These are phyloP conservation scores for Colletotrichum tropicicola DNA, from an alignment of 2,329 filamentous ascomycete species.

Conservation along the genomic window DNA sequence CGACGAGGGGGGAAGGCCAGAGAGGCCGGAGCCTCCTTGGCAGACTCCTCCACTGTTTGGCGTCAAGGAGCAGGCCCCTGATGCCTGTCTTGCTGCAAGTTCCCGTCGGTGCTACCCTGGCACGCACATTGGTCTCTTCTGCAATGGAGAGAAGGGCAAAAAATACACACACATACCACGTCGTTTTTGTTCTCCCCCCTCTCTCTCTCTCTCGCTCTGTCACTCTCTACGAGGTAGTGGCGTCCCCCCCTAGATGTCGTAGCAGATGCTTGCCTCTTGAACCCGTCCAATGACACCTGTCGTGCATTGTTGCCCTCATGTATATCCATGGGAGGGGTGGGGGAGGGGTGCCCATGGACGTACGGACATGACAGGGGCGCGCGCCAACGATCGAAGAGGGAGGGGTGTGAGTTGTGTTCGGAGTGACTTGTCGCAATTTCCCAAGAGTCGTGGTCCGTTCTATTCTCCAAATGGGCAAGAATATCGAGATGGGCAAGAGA, in stretches of 20 bases:
- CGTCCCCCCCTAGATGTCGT: not conserved
- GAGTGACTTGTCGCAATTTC: conserved; percentile 11
- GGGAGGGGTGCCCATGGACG: not conserved
- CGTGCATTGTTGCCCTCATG: conserved; percentile 6
- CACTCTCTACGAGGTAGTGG: not conserved
- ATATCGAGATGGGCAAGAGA: not conserved
- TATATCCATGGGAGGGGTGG: not conserved
- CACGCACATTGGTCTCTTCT: not conserved
- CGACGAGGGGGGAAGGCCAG: not conserved
- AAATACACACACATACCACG: not conserved
- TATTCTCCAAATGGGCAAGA: not conserved
- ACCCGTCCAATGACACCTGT: conserved; percentile 18
- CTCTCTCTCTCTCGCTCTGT: not conserved
- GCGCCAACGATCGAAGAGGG: not conserved
- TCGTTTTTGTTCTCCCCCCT: not conserved
- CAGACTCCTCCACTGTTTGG: conserved; percentile 6
- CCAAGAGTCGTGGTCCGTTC: not conserved
- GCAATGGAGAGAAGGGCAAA: not conserved
- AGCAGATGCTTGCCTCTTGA: not conserved
- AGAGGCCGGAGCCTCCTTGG: not conserved
- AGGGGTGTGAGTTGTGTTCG: not conserved
- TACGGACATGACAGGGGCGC: not conserved
- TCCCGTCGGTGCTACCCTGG: not conserved
- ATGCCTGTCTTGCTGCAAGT: not conserved
- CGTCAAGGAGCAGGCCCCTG: not conserved